Percentiles rank a stretch among this genome's conserved stretches.
phyloP scores from a whole-genome alignment of 73 alveolate genomes.

The Paramecium primaurelia region DNA sequence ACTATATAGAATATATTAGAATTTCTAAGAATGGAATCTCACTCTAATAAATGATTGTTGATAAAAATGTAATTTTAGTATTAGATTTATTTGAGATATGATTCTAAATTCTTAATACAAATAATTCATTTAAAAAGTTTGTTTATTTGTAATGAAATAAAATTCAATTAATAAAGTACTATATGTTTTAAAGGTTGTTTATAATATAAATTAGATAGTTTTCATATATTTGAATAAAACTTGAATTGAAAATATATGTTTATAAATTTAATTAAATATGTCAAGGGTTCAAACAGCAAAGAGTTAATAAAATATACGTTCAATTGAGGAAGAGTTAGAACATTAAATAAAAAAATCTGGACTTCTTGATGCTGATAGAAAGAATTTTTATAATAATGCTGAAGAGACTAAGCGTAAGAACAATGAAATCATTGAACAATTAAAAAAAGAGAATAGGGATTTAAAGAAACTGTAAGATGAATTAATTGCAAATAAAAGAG shows the following conservation, averaged over 20 bases:
- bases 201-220: no score
- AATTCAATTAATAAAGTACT: neutral
- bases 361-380: slow-evolving; percentile 60
- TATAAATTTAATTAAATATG: neutral
- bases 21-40: no score
- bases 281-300: slow-evolving; percentile 54
- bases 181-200: no score
- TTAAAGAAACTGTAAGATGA: slow-evolving; percentile 60
- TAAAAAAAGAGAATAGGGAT: slow-evolving; percentile 50
- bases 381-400: slow-evolving; percentile 58
- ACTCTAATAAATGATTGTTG: no score
- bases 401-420: slow-evolving; percentile 59
- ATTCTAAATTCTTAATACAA: no score
- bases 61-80: no score
- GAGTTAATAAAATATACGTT: slow-evolving; percentile 52
- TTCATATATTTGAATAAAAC: neutral
- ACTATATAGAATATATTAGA: no score
- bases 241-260: neutral
- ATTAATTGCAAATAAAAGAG: slow-evolving; percentile 61
- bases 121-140: no score
- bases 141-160: no score
- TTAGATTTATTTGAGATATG: no score
- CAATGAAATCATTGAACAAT: slow-evolving; percentile 50
- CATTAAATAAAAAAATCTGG: slow-evolving; percentile 54
- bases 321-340: slow-evolving; percentile 54